Conservation (phyloP, 225 moss, liverwort and hornwort species). For the Straminergon stramineum region DNA sequence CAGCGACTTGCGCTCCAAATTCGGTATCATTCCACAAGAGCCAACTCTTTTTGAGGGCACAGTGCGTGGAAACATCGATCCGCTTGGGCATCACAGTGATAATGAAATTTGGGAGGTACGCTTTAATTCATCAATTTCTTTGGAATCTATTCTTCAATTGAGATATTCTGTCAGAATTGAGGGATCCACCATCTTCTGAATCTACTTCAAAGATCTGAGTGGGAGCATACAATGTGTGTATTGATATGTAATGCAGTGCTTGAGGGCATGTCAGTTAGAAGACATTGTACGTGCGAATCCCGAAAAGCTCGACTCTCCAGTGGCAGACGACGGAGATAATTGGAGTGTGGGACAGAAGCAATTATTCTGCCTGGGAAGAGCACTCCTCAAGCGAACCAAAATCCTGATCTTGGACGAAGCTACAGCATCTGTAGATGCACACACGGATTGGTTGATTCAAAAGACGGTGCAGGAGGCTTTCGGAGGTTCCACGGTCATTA, state of each 20-base stretch:
- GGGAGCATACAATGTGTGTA: neutral
- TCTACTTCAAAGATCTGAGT: neutral
- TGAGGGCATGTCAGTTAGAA: constrained; percentile 49
- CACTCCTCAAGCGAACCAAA: constrained; percentile 32
- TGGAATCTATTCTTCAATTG: neutral
- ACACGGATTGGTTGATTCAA: constrained; percentile 30
- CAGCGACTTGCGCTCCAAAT: constrained; percentile 69
- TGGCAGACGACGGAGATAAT: constrained; percentile 32
- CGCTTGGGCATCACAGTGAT: constrained; percentile 50
- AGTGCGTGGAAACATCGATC: constrained; percentile 67
- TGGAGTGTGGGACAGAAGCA: constrained; percentile 50
- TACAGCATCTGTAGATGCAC: constrained; percentile 40
- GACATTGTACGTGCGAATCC: constrained; percentile 9
- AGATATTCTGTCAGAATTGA: neutral
- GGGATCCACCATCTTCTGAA: neutral
- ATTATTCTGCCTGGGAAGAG: constrained; percentile 35
- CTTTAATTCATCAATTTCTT: neutral
- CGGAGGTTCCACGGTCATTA: constrained; percentile 23
- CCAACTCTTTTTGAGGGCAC: constrained; percentile 81
- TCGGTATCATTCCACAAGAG: constrained; percentile 88
- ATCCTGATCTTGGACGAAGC: constrained; percentile 43
- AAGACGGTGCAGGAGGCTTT: constrained; percentile 33
- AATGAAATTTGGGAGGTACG: constrained; percentile 53
- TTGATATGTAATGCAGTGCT: constrained; percentile 20
- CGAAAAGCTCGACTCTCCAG: constrained; percentile 11